A percentile compares a stretch with the other conserved stretches of the same genome.
Evolutionary conservation across 2,329 filamentous ascomycete species (phyloP).

Genomic region (Paramyrothecium roridum): DNA sequence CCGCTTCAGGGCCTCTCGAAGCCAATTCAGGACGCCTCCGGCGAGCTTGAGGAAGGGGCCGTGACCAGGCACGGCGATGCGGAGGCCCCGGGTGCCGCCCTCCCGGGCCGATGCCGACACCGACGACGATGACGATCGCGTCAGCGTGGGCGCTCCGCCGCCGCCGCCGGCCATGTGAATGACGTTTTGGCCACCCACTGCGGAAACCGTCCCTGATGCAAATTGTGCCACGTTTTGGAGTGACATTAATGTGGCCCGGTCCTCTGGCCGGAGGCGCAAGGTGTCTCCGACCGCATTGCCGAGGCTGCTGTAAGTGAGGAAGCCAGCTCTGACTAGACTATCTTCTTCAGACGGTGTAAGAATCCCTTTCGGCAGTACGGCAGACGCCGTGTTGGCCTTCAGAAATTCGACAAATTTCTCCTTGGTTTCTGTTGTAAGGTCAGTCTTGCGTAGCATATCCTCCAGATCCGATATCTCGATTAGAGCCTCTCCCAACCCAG

Average conservation of each 20-base stretch:
- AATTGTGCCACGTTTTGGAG: conserved; percentile 62
- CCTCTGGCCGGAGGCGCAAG: conserved; percentile 47
- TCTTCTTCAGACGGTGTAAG: conserved; percentile 47
- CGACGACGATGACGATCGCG: conserved; percentile 14
- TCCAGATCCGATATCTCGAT: conserved; percentile 57
- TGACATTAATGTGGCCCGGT: conserved; percentile 54
- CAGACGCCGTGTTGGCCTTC: conserved; percentile 42
- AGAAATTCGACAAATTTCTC: conserved; percentile 52
- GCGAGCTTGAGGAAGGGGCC: conserved; percentile 67
- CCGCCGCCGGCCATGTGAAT: conserved; percentile 61
- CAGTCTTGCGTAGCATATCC: conserved; percentile 34
- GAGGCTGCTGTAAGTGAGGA: conserved; percentile 51
- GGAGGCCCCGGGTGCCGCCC: conserved; percentile 28
- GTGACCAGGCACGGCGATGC: conserved; percentile 63
- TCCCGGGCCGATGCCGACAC: conserved; percentile 8
- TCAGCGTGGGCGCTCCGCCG: conserved; percentile 31
- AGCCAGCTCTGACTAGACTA: conserved; percentile 62
- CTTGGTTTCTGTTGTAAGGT: conserved; percentile 39
- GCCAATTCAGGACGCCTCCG: conserved; percentile 56
- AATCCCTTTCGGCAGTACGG: conserved; percentile 19
- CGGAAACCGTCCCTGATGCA: conserved; percentile 65
- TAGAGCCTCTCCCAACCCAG: conserved; percentile 61
- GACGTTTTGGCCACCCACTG: conserved; percentile 66
- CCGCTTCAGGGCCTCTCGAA: conserved; percentile 56
- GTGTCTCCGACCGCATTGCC: conserved; percentile 27